Evolutionary conservation across 371 early-diverging fungal species (phyloP).

Genomic region (Apophysomyces sp.): DNA sequence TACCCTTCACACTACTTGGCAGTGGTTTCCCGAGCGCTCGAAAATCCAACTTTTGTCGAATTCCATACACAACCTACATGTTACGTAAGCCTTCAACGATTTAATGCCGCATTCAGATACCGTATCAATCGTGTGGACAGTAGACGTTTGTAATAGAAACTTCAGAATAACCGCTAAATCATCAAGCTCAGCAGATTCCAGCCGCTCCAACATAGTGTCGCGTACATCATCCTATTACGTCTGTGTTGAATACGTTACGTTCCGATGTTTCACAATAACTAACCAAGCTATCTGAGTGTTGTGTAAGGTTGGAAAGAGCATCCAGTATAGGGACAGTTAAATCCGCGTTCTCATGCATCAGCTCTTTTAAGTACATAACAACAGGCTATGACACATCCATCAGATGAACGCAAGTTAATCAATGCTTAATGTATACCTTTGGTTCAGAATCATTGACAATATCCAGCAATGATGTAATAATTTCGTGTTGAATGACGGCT

Average conservation of each 20-base stretch:
- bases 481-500: slow-evolving; percentile 69
- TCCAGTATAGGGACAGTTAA: slow-evolving; percentile 76
- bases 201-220: slow-evolving; percentile 58
- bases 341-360: slow-evolving; percentile 62
- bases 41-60: slow-evolving; percentile 60
- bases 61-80: slow-evolving; percentile 44
- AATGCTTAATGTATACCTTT: slow-evolving; percentile 31
- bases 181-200: slow-evolving; percentile 68
- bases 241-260: not conserved
- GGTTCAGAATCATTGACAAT: slow-evolving; percentile 79
- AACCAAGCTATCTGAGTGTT: slow-evolving; percentile 55
- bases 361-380: slow-evolving; percentile 61
- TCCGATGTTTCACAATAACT: not conserved
- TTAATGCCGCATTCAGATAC: slow-evolving; percentile 10
- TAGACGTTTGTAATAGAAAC: slow-evolving; percentile 69
- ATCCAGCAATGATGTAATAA: slow-evolving; percentile 74
- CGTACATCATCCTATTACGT: slow-evolving; percentile 46
- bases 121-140: slow-evolving; percentile 38
- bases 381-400: slow-evolving; percentile 29
- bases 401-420: not conserved
- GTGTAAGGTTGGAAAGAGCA: slow-evolving; percentile 69
- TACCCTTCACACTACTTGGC: slow-evolving; percentile 4
- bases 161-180: slow-evolving; percentile 73
- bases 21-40: slow-evolving; percentile 45
- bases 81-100: not conserved